A percentile compares a stretch with the other conserved stretches of the same genome.
Conservation (phyloP, 805 yeast genomes). For the Kuraishia floccosa region DNA sequence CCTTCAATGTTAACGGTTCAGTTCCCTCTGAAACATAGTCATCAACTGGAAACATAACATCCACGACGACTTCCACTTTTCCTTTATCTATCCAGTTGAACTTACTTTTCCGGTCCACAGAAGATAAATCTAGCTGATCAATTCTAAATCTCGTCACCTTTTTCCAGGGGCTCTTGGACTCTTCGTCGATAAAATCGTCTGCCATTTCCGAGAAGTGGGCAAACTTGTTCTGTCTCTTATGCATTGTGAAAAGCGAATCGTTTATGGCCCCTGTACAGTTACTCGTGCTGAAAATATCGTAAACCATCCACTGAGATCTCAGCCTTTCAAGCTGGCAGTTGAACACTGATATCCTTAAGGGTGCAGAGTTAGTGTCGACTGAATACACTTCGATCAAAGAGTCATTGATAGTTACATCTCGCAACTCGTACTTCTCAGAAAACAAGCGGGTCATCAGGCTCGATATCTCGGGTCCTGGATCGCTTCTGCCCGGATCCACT, state of each 20-base stretch:
- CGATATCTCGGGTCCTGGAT: constrained; percentile 5
- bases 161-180: constrained; percentile 23
- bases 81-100: constrained; percentile 70
- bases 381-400: constrained; percentile 23
- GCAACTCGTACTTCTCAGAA: constrained; percentile 23
- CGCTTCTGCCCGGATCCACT: constrained; percentile 3
- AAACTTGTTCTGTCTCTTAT: constrained; percentile 54
- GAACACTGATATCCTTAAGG: constrained; percentile 44
- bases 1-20: background rate
- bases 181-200: background rate
- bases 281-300: constrained; percentile 61
- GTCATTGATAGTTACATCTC: constrained; percentile 35
- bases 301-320: constrained; percentile 42
- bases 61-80: constrained; percentile 58
- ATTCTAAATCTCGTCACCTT: constrained; percentile 33
- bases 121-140: constrained; percentile 23
- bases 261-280: constrained; percentile 67
- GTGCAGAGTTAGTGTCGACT: constrained; percentile 9
- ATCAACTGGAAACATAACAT: constrained; percentile 56
- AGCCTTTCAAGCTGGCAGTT: constrained; percentile 55
- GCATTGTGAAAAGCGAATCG: constrained; percentile 66
- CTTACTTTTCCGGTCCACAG: constrained; percentile 21
- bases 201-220: constrained; percentile 28
- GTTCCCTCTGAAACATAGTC: constrained; percentile 20
- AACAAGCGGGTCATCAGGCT: constrained; percentile 10